Evolutionary conservation across 116 monocot genomes (phyloP).

Genomic region (Trichopus zeylanicus): DNA sequence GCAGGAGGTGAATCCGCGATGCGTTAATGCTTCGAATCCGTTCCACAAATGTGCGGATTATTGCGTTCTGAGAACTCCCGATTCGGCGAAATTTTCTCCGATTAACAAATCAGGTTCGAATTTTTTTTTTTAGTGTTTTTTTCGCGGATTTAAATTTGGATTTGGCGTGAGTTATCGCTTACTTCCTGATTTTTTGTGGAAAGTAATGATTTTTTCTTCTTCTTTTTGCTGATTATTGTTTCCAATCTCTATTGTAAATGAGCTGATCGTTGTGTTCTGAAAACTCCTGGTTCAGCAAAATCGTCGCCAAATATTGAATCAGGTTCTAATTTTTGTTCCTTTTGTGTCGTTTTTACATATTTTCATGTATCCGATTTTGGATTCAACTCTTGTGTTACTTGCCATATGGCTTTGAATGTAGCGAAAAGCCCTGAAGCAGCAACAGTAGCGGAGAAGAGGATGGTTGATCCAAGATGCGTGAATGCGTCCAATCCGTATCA

Average conservation of each 20-base stretch:
- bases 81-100: neutral
- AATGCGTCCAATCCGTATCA: slow-evolving; percentile 13
- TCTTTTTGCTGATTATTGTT: too few species aligned
- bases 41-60: slow-evolving; percentile 4
- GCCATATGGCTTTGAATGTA: neutral
- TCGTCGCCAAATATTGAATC: neutral
- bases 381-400: neutral
- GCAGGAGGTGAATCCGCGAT: neutral
- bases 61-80: neutral
- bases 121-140: too few species aligned
- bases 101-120: too few species aligned
- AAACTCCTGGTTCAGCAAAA: too few species aligned
- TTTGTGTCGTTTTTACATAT: neutral
- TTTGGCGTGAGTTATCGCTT: too few species aligned
- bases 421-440: neutral
- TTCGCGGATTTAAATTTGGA: too few species aligned
- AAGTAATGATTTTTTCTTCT: too few species aligned
- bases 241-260: too few species aligned
- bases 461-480: neutral
- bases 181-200: too few species aligned
- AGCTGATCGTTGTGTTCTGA: too few species aligned
- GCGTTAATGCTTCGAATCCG: slow-evolving; percentile 1
- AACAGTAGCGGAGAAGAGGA: neutral
- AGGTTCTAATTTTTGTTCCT: neutral
- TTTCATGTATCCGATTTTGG: too few species aligned